Evolutionary conservation across 192 early-diverging fungal genomes (phyloP), one percentile per base, ranked within the genome.

Genomic region (Podila verticillata): DNA sequence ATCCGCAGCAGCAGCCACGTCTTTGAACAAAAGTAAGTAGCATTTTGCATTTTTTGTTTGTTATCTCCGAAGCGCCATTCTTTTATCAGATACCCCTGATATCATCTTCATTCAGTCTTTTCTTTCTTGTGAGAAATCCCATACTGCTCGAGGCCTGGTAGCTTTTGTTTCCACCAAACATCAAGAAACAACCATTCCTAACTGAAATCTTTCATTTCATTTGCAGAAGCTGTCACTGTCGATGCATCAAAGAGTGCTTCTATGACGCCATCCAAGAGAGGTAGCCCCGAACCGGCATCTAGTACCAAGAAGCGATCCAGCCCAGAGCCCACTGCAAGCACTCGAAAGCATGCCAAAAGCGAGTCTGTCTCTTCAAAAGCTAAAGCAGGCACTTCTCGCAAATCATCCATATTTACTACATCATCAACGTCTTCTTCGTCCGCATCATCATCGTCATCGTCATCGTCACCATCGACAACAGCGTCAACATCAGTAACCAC

Each of bases 281-380:
- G 20, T 9, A 54, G 51, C 10, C 51, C 51, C 20, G 51, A 34
- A 4, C 28, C 65, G 19, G 48, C 66, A 10, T 30, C 48, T 35
- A 26, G 34, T 29, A 49, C 20, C n/a, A 47, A 70, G 19, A 80
- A 80, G 61, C 66, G 77, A 29, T 48, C 66, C 9, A 80, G 77
- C 24, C 77, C 77, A 5, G 77, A 80, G 31, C 77, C 77, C 3
- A 22, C 77, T 15, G 1, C 70, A 22, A 32, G 32, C 6, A 30
- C 70, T 1, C 77, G 77, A n/a, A 80, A 80, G 36, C 77, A 80
- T 59, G 70, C 77, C 69, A 80, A 80, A 57, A 80, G 70, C 17
- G 77, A 72, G 28, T 80, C 77, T 12, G 57, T 72, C 12, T 54
- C 51, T 10, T 80, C 77, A 58, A 80, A 72, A 60, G 48, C 77